These are phyloP conservation scores for Triticum urartu DNA, from an alignment of 176 grass and related monocot species.

Conservation along the genomic window DNA sequence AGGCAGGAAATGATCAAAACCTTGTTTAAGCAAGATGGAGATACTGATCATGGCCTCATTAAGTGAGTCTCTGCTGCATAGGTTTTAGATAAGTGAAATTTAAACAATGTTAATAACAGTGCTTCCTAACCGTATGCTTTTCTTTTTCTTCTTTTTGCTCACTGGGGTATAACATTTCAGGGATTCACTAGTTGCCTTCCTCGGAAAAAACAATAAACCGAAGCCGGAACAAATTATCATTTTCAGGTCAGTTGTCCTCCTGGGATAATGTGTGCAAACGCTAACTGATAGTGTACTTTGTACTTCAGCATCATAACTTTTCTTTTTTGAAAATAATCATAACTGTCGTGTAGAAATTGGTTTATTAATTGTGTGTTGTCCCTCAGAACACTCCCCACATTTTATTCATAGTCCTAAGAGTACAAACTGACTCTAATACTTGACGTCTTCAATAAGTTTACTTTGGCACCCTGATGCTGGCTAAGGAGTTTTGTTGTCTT, in stretches of 20 bases:
- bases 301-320: neutral
- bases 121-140: neutral
- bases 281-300: too few relatives aligned
- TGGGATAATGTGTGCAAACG: neutral
- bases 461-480: neutral
- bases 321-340: too few relatives aligned
- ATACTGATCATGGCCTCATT: conserved; percentile 38
- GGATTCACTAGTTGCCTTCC: conserved; percentile 52
- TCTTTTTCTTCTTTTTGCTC: neutral
- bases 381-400: neutral
- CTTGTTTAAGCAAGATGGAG: conserved; percentile 44
- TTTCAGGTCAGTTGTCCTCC: conserved; percentile 40
- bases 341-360: too few relatives aligned
- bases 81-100: conserved; percentile 8
- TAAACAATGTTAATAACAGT: neutral
- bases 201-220: conserved; percentile 4
- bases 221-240: conserved; percentile 57
- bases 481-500: neutral
- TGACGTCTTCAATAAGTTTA: neutral
- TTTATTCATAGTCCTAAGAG: neutral
- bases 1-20: conserved; percentile 50
- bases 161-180: conserved; percentile 17
- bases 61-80: conserved; percentile 11
- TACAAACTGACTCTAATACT: neutral
- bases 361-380: neutral